Evolutionary conservation across 768 basidiomycete genomes (phyloP).

Genomic region (Naganishia randhawae): DNA sequence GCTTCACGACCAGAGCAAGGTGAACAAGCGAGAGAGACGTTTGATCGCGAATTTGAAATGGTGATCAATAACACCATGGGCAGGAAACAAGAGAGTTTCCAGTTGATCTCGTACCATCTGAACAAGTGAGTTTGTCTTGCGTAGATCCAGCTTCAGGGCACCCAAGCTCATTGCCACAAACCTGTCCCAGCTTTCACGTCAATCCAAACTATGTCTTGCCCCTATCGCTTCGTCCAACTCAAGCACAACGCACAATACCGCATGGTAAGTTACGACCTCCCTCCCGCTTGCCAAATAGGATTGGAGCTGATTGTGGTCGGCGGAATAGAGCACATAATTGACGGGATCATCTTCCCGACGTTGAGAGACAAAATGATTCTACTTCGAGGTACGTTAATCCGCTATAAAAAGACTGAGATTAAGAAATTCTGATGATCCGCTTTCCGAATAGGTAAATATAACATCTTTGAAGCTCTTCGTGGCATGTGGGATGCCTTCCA

Average conservation of each 20-base stretch:
- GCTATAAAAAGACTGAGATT: neutral
- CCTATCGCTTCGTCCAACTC: constrained; percentile 76
- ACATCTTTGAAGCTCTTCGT: constrained; percentile 51
- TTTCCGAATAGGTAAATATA: constrained; percentile 36
- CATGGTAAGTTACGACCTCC: constrained; percentile 60
- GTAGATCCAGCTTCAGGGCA: neutral
- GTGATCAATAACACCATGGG: constrained; percentile 18
- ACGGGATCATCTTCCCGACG: constrained; percentile 81
- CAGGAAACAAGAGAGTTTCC: constrained; percentile 30
- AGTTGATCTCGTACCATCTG: constrained; percentile 71
- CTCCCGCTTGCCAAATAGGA: neutral
- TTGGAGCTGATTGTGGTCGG: neutral
- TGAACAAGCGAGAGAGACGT: constrained; percentile 27
- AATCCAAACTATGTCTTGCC: constrained; percentile 85
- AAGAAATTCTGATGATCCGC: neutral
- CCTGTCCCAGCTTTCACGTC: constrained; percentile 35
- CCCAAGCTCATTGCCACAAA: constrained; percentile 50
- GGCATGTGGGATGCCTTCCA: constrained; percentile 72
- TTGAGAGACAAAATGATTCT: constrained; percentile 87
- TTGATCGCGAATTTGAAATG: constrained; percentile 22
- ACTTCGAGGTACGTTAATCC: constrained; percentile 61
- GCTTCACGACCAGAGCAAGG: constrained; percentile 15
- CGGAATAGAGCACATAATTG: constrained; percentile 75
- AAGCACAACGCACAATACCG: constrained; percentile 80
- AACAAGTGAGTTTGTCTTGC: constrained; percentile 58